Base-by-base conservation (phyloP, 352 stramenopile genomes). In the Globisporangium perplexum region DNA sequence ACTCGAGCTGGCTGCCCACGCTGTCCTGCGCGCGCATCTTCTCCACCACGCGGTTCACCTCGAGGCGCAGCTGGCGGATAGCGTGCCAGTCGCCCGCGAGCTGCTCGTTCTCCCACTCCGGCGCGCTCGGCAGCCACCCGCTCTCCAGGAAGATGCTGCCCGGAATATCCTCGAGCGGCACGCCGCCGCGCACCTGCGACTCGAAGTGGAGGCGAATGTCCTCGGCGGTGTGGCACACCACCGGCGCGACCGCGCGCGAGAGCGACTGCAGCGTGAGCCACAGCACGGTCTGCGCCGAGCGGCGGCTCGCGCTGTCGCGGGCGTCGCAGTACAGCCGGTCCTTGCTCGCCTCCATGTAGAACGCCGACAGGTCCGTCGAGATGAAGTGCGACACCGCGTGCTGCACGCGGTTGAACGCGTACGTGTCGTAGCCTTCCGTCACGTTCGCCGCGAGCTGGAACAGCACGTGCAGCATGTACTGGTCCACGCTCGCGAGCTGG, bases 291-390 rank as follows among this genome's bases (percentile, higher is more conserved):
- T 99, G 96, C 33, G 76, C 80, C 4, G 72, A 68, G 12, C 79
- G 71, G 50, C 96, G 90, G 48, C 89, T 83, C 26, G 63, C 35
- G 59, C 93, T 85, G 62, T 96, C 70, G 10, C 82, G 58, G 15
- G 74, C 79, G 31, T 96, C 97, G 65, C 97, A 98, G 72, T 99
- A 99, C 36, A 99, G 68, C 10, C 96, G 81, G 65, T 99, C 96
- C 66, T 99, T 99, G 35, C 90, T 85, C 18, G 96, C 93, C 68
- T 99, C 95, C 65, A 98, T 89, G 77, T 99, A 99, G 65, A 99
- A 98, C 53, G 97, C 96, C 28, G 96, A 99, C 14, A 99, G 65
- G 63, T 99, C 96, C 0, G 86, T 90, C 26, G 90, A 83, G 66
- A 98, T 77, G 53, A 95, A 99, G 53, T 95, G 82, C 26, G 96